Percentiles rank a stretch among this genome's conserved stretches.
These are phyloP conservation scores for Circinella umbellata DNA, from an alignment of 371 early-diverging fungal genomes.

Conservation along the genomic window DNA sequence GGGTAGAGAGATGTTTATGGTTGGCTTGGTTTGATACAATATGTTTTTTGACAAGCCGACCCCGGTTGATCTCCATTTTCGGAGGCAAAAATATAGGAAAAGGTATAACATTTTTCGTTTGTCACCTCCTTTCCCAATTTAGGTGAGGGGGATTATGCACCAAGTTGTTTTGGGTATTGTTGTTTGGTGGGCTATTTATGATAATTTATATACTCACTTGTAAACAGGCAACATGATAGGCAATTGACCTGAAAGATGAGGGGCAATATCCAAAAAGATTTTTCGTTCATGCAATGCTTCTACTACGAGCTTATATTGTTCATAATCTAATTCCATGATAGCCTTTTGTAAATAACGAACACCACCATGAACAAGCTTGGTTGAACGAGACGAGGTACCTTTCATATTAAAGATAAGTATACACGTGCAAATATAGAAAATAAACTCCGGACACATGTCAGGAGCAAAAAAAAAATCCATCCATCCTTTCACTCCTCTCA, in stretches of 20 bases:
- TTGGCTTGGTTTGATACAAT: background rate
- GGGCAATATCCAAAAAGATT: slow-evolving; percentile 94
- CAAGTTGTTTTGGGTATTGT: background rate
- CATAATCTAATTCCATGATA: slow-evolving; percentile 92
- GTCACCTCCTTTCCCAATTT: slow-evolving; percentile 20
- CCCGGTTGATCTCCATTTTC: slow-evolving; percentile 13
- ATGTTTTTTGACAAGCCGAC: slow-evolving; percentile 20
- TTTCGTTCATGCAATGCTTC: slow-evolving; percentile 98
- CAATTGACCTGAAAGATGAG: slow-evolving; percentile 93
- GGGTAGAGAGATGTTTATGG: background rate
- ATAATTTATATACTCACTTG: slow-evolving; percentile 22
- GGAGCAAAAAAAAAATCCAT: background rate
- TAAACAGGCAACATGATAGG: slow-evolving; percentile 61
- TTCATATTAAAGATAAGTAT: slow-evolving; percentile 8
- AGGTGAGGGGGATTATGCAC: background rate
- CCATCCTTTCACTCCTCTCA: no score
- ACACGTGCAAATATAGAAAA: slow-evolving; percentile 12
- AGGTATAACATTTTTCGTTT: slow-evolving; percentile 5
- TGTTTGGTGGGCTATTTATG: no score
- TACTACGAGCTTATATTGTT: slow-evolving; percentile 96
- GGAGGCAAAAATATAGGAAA: background rate
- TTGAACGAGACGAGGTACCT: slow-evolving; percentile 96
- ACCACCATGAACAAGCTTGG: slow-evolving; percentile 99
- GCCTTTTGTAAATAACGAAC: slow-evolving; percentile 99
- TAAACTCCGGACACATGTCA: slow-evolving; percentile 2